Evolutionary conservation across 208 protist genomes (phyloP).

Genomic region (Leishmania tropica): DNA sequence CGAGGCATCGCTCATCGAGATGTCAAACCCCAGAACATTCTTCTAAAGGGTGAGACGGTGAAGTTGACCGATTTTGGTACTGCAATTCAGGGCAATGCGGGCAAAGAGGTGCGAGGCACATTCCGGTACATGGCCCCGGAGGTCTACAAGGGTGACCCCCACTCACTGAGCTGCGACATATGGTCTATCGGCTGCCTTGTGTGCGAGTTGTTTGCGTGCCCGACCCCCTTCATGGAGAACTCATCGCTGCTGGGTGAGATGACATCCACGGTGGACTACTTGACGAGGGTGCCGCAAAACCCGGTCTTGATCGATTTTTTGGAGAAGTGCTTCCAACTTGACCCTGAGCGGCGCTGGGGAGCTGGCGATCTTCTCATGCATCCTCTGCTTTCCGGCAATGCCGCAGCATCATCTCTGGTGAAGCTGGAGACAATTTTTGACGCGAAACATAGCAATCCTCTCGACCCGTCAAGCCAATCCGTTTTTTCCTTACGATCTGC

Average conservation of each 20-base stretch:
- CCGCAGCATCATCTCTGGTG: conserved; percentile 45
- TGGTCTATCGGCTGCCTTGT: conserved; percentile 93
- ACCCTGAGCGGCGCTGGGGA: conserved; percentile 63
- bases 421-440: conserved; percentile 72
- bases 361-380: conserved; percentile 74
- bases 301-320: conserved; percentile 73
- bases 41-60: conserved; percentile 86
- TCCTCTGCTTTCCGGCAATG: conserved; percentile 53
- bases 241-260: conserved; percentile 64
- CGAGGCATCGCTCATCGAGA: conserved; percentile 98
- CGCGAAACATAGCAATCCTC: conserved; percentile 20
- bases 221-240: conserved; percentile 82
- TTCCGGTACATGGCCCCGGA: conserved; percentile 94
- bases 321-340: conserved; percentile 75
- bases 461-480: conserved; percentile 28
- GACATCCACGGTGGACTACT: conserved; percentile 45
- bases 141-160: conserved; percentile 81
- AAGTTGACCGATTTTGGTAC: conserved; percentile 99
- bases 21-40: conserved; percentile 98
- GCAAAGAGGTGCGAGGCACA: conserved; percentile 87
- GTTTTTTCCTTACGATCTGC: conserved; percentile 46
- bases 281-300: conserved; percentile 63
- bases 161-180: conserved; percentile 90
- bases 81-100: conserved; percentile 65
- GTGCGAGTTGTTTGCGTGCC: conserved; percentile 86